phyloP scores from a whole-genome alignment of 495 filamentous ascomycete species.

The Diplogelasinospora grovesii region DNA sequence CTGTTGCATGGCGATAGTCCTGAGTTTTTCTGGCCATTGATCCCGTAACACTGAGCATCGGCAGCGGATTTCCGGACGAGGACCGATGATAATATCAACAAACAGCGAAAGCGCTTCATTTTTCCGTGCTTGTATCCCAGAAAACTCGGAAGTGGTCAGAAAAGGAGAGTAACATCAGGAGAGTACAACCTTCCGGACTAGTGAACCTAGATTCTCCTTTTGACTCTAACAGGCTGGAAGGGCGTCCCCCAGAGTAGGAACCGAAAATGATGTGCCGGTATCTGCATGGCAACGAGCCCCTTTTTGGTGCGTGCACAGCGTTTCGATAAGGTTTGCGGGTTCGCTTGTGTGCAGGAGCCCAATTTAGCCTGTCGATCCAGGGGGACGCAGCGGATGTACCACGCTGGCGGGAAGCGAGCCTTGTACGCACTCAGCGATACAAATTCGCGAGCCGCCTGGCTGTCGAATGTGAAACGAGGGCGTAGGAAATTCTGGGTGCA shows the following conservation, averaged over 20 bases:
- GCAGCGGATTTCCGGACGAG: constrained; percentile 1
- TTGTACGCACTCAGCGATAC: too few species aligned
- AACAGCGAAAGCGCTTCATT: neutral
- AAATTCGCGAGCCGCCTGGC: too few species aligned
- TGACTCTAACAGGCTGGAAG: too few species aligned
- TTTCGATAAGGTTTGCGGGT: constrained; percentile 1
- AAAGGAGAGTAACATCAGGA: neutral
- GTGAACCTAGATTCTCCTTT: neutral
- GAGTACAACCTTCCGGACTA: neutral
- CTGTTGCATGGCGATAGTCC: constrained; percentile 9
- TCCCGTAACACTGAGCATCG: constrained; percentile 14
- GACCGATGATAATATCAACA: neutral
- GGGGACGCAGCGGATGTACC: too few species aligned
- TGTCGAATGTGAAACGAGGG: too few species aligned
- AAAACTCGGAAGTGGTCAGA: neutral
- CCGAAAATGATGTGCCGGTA: too few species aligned
- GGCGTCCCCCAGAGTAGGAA: too few species aligned
- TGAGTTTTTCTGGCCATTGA: constrained; percentile 17
- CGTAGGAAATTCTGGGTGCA: too few species aligned
- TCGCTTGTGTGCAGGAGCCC: constrained; percentile 2
- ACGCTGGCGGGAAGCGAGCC: too few species aligned
- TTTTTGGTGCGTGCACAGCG: neutral
- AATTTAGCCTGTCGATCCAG: constrained; percentile 11
- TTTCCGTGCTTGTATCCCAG: neutral
- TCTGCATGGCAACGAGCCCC: too few species aligned